Conservation (phyloP, 768 basidiomycete genomes). For the Hydnum rufescens region DNA sequence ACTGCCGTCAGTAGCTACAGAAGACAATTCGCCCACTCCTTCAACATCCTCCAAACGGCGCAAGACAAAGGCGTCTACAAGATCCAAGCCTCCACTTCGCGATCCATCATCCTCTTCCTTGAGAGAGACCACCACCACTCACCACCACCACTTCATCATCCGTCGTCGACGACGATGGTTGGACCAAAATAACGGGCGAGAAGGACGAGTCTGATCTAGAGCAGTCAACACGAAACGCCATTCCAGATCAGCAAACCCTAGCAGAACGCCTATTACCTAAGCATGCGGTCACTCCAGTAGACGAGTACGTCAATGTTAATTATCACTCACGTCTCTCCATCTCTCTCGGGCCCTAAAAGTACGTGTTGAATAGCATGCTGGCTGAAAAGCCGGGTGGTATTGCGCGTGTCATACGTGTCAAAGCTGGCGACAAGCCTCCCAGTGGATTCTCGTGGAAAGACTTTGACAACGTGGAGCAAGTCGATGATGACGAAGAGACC, state of each 20-base stretch:
- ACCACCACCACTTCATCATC: not conserved
- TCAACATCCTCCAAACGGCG: too few species aligned
- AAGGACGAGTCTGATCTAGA: not conserved
- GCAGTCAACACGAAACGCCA: not conserved
- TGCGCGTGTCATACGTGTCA: conserved; percentile 50
- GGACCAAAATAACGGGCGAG: not conserved
- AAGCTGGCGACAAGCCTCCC: conserved; percentile 30
- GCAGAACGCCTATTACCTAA: conserved; percentile 49
- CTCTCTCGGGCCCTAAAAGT: not conserved
- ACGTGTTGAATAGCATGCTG: conserved; percentile 31
- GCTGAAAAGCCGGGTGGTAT: conserved; percentile 31
- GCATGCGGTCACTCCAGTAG: conserved; percentile 42
- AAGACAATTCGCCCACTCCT: too few species aligned
- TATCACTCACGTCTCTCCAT: not conserved
- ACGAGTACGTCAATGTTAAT: conserved; percentile 34
- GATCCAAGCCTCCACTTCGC: too few species aligned
- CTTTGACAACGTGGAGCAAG: conserved; percentile 39
- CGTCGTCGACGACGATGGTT: not conserved
- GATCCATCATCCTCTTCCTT: too few species aligned
- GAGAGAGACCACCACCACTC: not conserved
- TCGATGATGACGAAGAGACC: conserved; percentile 26
- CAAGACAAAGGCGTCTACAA: too few species aligned
- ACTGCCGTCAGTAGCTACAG: too few species aligned
- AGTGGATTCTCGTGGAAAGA: conserved; percentile 56
- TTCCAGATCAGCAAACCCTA: conserved; percentile 20